phyloP scores from a whole-genome alignment of 345 rosid genomes.

The Toxicodendron radicans region DNA sequence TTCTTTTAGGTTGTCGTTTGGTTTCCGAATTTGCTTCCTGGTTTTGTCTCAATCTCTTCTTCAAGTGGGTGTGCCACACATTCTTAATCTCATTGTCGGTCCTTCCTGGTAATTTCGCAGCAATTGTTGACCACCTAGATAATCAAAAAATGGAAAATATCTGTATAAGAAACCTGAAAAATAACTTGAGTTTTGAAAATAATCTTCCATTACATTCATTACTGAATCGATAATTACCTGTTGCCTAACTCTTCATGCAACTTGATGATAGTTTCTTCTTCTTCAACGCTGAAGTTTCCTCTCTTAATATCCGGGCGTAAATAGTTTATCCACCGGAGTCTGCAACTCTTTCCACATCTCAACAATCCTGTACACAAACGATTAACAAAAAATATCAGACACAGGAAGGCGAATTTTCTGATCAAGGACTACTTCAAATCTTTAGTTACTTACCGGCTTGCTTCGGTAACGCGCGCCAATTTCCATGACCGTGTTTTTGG shows the following conservation, averaged over 20 bases:
- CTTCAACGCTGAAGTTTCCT: conserved; percentile 77
- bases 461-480: conserved; percentile 82
- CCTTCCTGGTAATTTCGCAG: conserved; percentile 77
- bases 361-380: conserved; percentile 45
- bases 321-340: conserved; percentile 78
- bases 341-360: conserved; percentile 84
- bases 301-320: conserved; percentile 76
- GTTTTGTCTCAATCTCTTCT: conserved; percentile 57
- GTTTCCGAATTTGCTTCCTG: conserved; percentile 23
- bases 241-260: conserved; percentile 74
- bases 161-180: neutral
- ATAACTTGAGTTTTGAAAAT: neutral
- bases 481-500: conserved; percentile 56
- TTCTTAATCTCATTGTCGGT: conserved; percentile 92
- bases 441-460: conserved; percentile 55
- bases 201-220: neutral
- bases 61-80: conserved; percentile 92
- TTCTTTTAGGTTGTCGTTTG: conserved; percentile 21
- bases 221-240: conserved; percentile 35
- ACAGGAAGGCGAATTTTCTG: neutral
- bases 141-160: neutral
- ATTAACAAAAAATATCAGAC: neutral
- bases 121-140: conserved; percentile 87
- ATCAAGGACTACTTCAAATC: too few species aligned
- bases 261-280: conserved; percentile 69